phyloP scores from a whole-genome alignment of 2,329 filamentous ascomycete genomes.

The Monosporascus sp. region DNA sequence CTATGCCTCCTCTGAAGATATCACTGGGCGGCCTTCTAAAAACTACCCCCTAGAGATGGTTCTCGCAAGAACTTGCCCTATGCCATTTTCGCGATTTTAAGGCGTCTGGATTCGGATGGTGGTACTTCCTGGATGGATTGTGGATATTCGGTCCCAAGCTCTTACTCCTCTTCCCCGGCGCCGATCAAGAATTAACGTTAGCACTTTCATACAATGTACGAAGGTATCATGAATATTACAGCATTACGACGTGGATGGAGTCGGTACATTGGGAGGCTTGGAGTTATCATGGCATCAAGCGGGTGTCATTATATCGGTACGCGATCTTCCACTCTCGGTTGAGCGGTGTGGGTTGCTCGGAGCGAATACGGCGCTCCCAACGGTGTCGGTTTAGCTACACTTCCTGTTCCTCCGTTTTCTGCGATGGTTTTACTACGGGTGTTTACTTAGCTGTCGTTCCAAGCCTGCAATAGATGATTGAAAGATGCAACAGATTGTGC shows the following conservation, averaged over 20 bases:
- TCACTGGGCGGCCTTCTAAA: neutral
- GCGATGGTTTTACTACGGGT: neutral
- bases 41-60: slow-evolving; percentile 20
- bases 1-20: neutral
- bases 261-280: neutral
- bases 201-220: neutral
- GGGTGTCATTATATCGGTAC: neutral
- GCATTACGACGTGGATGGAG: neutral
- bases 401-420: neutral
- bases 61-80: slow-evolving; percentile 23
- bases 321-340: neutral
- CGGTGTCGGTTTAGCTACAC: neutral
- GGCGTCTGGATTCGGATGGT: slow-evolving; percentile 26
- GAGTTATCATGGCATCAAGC: neutral
- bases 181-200: neutral
- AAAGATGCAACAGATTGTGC: neutral
- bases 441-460: neutral
- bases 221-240: neutral
- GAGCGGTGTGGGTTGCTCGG: neutral
- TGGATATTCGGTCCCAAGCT: slow-evolving; percentile 16
- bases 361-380: neutral
- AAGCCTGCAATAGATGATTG: neutral
- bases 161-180: neutral
- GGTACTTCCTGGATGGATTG: slow-evolving; percentile 24
- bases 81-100: slow-evolving; percentile 25